phyloP scores from a whole-genome alignment of 805 yeast genomes.

The Wickerhamiella allomyrinae region DNA sequence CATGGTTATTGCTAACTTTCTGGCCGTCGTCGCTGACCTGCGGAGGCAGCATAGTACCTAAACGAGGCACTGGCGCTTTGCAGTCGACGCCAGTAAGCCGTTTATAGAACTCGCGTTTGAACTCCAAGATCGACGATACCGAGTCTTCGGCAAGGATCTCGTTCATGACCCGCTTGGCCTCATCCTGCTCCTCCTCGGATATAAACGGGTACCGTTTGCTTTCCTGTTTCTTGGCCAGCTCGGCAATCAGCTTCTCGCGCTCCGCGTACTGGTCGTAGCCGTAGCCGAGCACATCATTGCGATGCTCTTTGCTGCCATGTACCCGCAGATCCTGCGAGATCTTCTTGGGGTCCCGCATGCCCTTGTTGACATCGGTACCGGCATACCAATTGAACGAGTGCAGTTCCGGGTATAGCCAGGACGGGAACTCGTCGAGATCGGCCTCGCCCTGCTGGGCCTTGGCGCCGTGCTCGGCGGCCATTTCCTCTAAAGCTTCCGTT shows the following conservation, averaged over 20 bases:
- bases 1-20: conserved; percentile 20
- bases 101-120: conserved; percentile 20
- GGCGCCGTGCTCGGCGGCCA: conserved; percentile 1
- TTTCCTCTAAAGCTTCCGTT: conserved; percentile 8
- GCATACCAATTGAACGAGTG: conserved; percentile 72
- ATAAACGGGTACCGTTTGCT: conserved; percentile 36
- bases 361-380: conserved; percentile 64
- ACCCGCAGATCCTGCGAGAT: conserved; percentile 73
- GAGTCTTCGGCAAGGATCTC: conserved; percentile 9
- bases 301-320: conserved; percentile 48
- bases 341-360: conserved; percentile 70
- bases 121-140: conserved; percentile 17
- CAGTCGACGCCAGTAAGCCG: conserved; percentile 9
- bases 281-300: conserved; percentile 58
- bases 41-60: conserved; percentile 9
- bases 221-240: conserved; percentile 3
- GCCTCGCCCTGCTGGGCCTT: not conserved
- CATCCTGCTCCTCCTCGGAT: conserved; percentile 24
- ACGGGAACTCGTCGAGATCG: conserved; percentile 6
- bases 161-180: conserved; percentile 16
- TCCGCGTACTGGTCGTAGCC: conserved; percentile 53
- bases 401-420: conserved; percentile 19
- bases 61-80: conserved; percentile 2
- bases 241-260: conserved; percentile 12
- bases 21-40: conserved; percentile 17